These are phyloP conservation scores for Udeniomyces megalosporus DNA, from an alignment of 768 basidiomycete genomes.

Conservation along the genomic window DNA sequence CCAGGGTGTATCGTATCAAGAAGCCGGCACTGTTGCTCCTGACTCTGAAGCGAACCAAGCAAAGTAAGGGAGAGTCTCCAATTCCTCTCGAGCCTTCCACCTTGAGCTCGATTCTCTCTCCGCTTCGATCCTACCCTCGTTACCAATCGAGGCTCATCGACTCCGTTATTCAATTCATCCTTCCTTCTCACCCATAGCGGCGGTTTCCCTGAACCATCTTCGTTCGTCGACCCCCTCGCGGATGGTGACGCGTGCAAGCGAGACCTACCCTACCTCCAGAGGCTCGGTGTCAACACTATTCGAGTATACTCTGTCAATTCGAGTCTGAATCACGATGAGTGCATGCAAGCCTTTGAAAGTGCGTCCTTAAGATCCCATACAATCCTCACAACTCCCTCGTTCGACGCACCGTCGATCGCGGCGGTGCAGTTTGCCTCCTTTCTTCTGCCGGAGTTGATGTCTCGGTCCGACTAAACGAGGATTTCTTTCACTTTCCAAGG, in stretches of 20 bases:
- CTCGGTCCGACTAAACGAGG: no score
- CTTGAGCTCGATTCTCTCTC: background rate
- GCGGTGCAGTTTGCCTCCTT: constrained; percentile 1
- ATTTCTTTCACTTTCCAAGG: background rate
- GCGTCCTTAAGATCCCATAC: constrained; percentile 24
- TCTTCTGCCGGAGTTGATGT: no score
- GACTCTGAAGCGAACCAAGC: constrained; percentile 22
- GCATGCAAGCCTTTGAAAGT: constrained; percentile 69
- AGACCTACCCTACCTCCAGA: constrained; percentile 59
- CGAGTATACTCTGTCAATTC: constrained; percentile 34
- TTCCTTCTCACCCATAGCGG: constrained; percentile 39
- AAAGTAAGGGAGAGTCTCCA: constrained; percentile 20
- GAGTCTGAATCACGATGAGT: constrained; percentile 64
- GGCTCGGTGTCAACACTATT: constrained; percentile 46
- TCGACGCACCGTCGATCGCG: background rate
- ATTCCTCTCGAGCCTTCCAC: background rate
- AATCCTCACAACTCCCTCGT: background rate
- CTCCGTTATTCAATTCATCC: background rate
- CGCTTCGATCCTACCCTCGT: background rate
- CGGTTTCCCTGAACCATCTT: constrained; percentile 40
- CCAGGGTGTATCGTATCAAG: constrained; percentile 72
- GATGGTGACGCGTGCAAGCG: constrained; percentile 50
- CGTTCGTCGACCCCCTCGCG: constrained; percentile 64
- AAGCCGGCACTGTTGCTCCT: constrained; percentile 44
- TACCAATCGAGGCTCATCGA: background rate